These are phyloP conservation scores for Penicillium palitans DNA, from an alignment of 2,329 filamentous ascomycete species.

Conservation along the genomic window DNA sequence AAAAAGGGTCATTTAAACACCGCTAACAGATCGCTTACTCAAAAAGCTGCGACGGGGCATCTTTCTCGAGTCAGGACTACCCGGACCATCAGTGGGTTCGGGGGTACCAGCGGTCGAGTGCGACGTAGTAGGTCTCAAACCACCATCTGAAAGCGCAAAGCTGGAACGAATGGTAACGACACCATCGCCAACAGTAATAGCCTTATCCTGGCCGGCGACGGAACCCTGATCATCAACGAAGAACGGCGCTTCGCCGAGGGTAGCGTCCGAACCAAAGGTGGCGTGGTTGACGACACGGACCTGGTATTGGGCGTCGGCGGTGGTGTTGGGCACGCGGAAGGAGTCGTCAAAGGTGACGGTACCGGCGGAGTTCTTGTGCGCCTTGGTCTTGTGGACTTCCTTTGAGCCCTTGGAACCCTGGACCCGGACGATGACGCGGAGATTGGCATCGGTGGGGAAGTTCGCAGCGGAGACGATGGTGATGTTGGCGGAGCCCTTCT, in stretches of 20 bases:
- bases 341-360: conserved; percentile 65
- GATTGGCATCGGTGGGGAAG: conserved; percentile 72
- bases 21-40: conserved; percentile 44
- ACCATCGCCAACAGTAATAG: conserved; percentile 71
- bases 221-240: conserved; percentile 80
- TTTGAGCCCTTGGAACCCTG: conserved; percentile 67
- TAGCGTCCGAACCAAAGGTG: conserved; percentile 78
- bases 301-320: conserved; percentile 82
- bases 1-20: conserved; percentile 19
- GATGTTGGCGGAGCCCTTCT: conserved; percentile 75
- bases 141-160: conserved; percentile 59
- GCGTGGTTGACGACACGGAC: conserved; percentile 82
- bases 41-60: conserved; percentile 48
- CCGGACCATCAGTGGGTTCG: conserved; percentile 30
- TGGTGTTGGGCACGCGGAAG: conserved; percentile 70
- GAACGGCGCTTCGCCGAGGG: conserved; percentile 82
- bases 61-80: conserved; percentile 46
- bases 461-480: conserved; percentile 75
- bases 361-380: conserved; percentile 70
- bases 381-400: conserved; percentile 87
- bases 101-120: conserved; percentile 33
- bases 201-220: conserved; percentile 67
- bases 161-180: conserved; percentile 71
- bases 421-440: conserved; percentile 74
- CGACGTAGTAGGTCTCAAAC: conserved; percentile 38